A percentile compares a stretch with the other conserved stretches of the same genome.
Evolutionary conservation across 2,329 filamentous ascomycete species (phyloP).

Genomic region (Basipetospora chlamydospora): DNA sequence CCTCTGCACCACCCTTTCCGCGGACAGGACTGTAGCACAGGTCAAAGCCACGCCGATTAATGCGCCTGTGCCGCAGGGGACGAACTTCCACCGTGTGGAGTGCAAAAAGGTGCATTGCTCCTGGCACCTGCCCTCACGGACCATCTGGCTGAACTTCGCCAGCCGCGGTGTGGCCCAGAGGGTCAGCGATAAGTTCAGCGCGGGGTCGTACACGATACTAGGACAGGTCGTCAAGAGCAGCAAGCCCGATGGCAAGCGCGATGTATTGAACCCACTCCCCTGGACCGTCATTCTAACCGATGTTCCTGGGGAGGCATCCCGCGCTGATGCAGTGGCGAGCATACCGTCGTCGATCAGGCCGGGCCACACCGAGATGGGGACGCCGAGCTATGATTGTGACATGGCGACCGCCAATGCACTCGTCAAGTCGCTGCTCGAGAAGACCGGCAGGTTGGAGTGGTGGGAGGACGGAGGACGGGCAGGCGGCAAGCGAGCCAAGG

Average conservation of each 20-base stretch:
- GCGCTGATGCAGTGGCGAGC: conserved; percentile 10
- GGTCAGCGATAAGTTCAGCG: conserved; percentile 10
- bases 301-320: conserved; percentile 9
- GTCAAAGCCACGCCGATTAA: conserved; percentile 7
- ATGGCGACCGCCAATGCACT: conserved; percentile 9
- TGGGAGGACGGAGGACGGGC: conserved; percentile 15
- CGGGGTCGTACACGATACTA: conserved; percentile 12
- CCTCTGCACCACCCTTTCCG: conserved; percentile 5
- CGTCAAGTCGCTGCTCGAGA: conserved; percentile 16
- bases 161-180: conserved; percentile 9
- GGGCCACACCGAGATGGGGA: conserved; percentile 9
- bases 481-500: conserved; percentile 22
- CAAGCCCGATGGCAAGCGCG: conserved; percentile 1
- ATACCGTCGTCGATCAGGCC: conserved; percentile 11
- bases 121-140: conserved; percentile 19
- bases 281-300: conserved; percentile 14
- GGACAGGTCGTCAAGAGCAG: conserved; percentile 9
- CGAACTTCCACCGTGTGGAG: conserved; percentile 17
- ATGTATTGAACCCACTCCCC: conserved; percentile 3
- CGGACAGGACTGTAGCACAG: not conserved
- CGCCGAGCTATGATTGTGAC: conserved; percentile 13
- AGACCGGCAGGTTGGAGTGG: conserved; percentile 18
- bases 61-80: conserved; percentile 11
- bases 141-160: conserved; percentile 17
- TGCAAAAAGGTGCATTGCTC: conserved; percentile 20